Evolutionary conservation across 2,329 filamentous ascomycete genomes (phyloP).

Genomic region (Fusarium anthophilum): DNA sequence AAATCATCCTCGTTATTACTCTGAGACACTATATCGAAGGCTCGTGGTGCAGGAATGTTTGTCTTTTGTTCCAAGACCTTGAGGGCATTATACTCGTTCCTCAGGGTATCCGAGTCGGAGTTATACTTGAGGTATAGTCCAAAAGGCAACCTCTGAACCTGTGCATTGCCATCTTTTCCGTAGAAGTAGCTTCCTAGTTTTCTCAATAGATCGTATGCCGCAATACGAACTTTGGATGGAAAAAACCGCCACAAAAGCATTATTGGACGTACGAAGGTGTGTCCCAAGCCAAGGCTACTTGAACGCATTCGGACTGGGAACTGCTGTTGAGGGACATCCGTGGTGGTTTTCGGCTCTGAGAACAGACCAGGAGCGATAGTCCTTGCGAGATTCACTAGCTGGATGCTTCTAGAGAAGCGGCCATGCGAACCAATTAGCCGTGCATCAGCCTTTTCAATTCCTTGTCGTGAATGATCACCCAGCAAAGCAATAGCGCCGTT

Average conservation of each 20-base stretch:
- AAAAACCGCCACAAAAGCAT: neutral
- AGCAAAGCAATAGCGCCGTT: rapidly evolving
- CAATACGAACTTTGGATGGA: neutral
- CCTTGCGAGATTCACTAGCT: neutral
- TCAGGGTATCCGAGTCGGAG: neutral
- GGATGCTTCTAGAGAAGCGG: neutral
- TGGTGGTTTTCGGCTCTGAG: too few species aligned
- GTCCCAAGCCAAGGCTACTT: neutral
- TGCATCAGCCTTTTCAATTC: neutral
- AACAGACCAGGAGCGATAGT: neutral
- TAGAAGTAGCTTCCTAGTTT: neutral
- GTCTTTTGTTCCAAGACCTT: neutral
- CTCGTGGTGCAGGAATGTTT: neutral
- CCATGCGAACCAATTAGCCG: neutral
- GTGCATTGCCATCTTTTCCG: neutral
- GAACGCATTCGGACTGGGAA: neutral
- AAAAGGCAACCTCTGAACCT: neutral
- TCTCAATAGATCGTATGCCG: neutral
- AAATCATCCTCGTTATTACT: neutral
- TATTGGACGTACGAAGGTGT: neutral
- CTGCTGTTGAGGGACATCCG: too few species aligned
- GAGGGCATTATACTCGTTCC: neutral
- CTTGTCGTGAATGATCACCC: neutral
- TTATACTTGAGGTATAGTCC: neutral
- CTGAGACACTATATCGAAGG: neutral